phyloP scores from a whole-genome alignment of 768 basidiomycete species.

The Boletus eberwhitei region DNA sequence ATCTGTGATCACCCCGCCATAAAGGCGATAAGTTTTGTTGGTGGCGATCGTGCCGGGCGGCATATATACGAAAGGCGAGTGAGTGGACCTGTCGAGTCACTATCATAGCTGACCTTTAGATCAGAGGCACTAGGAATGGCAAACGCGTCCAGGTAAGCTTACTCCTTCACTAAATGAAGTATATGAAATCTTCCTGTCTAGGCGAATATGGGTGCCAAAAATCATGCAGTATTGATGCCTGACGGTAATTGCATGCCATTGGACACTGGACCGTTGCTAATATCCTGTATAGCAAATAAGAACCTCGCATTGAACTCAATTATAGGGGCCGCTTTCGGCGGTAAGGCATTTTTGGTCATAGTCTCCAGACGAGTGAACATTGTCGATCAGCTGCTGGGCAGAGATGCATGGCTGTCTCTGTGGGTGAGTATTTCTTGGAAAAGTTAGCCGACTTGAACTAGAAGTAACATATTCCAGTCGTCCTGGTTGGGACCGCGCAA shows the following conservation, averaged over 20 bases:
- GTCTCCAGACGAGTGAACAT: slow-evolving; percentile 18
- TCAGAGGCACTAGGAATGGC: slow-evolving; percentile 77
- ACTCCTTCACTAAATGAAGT: slow-evolving; percentile 8
- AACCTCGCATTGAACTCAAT: slow-evolving; percentile 90
- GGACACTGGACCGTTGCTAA: background rate
- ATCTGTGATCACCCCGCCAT: slow-evolving; percentile 92
- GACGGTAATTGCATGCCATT: slow-evolving; percentile 57
- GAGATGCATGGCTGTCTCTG: slow-evolving; percentile 95
- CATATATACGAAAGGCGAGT: slow-evolving; percentile 86
- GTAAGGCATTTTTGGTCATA: slow-evolving; percentile 37
- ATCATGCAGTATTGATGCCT: slow-evolving; percentile 90
- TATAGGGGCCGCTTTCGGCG: slow-evolving; percentile 90
- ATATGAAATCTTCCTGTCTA: slow-evolving; percentile 22
- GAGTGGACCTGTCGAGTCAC: background rate
- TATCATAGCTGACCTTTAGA: slow-evolving; percentile 4
- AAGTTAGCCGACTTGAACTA: background rate
- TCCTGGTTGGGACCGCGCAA: slow-evolving; percentile 77
- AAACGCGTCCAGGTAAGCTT: slow-evolving; percentile 75
- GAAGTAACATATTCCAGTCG: slow-evolving; percentile 35
- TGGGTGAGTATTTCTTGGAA: slow-evolving; percentile 48
- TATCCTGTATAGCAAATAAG: slow-evolving; percentile 65
- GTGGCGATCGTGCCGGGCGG: slow-evolving; percentile 87
- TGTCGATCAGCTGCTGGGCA: slow-evolving; percentile 78
- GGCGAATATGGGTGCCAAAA: slow-evolving; percentile 94
- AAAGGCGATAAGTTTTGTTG: slow-evolving; percentile 95